These are phyloP conservation scores for Sarocladium kiliense DNA, from an alignment of 2,329 filamentous ascomycete species.

Conservation along the genomic window DNA sequence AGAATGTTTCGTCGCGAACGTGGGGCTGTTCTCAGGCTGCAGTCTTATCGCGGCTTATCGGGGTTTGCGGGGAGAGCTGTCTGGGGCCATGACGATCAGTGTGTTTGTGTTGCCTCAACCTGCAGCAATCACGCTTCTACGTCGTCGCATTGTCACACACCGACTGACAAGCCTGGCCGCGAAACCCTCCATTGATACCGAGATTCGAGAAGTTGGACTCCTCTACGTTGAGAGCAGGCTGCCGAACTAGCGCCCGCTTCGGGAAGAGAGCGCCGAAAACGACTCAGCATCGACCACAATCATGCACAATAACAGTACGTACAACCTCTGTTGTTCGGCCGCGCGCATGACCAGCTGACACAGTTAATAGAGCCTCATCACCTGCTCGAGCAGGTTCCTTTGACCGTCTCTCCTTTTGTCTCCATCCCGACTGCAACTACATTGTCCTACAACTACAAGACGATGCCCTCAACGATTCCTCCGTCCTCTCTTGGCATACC, in stretches of 20 bases:
- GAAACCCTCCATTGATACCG: too few species aligned
- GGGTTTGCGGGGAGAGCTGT: not conserved
- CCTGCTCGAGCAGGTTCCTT: constrained; percentile 83
- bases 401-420: constrained; percentile 93
- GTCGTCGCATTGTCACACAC: not conserved
- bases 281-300: too few species aligned
- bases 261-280: too few species aligned
- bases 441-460: constrained; percentile 91
- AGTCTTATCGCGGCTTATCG: constrained; percentile 16
- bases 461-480: constrained; percentile 81
- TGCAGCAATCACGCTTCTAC: not conserved
- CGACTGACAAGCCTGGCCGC: too few species aligned
- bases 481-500: constrained; percentile 29
- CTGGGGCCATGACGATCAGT: not conserved
- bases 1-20: constrained; percentile 11
- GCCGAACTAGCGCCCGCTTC: too few species aligned
- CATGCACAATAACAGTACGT: constrained; percentile 19
- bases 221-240: too few species aligned
- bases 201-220: too few species aligned
- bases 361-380: constrained; percentile 66
- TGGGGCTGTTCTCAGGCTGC: constrained; percentile 10
- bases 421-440: constrained; percentile 85
- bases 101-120: not conserved
- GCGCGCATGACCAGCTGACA: not conserved
- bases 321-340: not conserved